A percentile compares a stretch with the other conserved stretches of the same genome.
Evolutionary conservation across 768 basidiomycete genomes (phyloP).

Genomic region (Pilatotrama ljubarskyi): DNA sequence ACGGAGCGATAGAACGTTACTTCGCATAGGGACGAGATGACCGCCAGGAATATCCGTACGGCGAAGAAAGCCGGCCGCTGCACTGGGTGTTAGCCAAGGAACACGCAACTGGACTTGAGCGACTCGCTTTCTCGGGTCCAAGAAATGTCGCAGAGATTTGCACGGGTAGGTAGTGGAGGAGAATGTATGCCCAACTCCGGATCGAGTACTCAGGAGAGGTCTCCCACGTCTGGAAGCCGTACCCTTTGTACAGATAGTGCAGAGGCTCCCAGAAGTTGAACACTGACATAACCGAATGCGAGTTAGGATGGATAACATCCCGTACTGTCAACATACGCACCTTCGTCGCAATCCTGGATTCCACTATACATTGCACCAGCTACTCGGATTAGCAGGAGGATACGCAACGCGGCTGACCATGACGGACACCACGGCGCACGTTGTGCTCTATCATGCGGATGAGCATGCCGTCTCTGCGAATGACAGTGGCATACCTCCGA

Average conservation of each 20-base stretch:
- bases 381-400: conserved; percentile 79
- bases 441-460: conserved; percentile 56
- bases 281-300: conserved; percentile 49
- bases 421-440: conserved; percentile 84
- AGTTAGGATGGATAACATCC: background rate
- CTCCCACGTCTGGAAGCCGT: conserved; percentile 99
- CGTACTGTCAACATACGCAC: conserved; percentile 40
- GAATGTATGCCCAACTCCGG: conserved; percentile 91
- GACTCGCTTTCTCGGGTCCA: conserved; percentile 70
- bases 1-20: conserved; percentile 81
- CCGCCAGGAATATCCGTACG: conserved; percentile 75
- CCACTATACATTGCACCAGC: conserved; percentile 92
- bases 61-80: conserved; percentile 90
- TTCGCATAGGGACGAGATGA: conserved; percentile 76
- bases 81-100: background rate
- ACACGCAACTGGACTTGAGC: no score
- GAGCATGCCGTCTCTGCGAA: no score
- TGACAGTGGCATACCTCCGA: conserved; percentile 67
- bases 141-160: conserved; percentile 54
- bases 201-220: conserved; percentile 89
- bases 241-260: conserved; percentile 83
- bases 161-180: conserved; percentile 73
- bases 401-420: conserved; percentile 80
- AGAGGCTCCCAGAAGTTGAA: conserved; percentile 99
- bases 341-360: conserved; percentile 96